Evolutionary conservation across 257 asterid species (phyloP), one percentile per base, ranked within the genome.

Genomic region (Capsicum pubescens): DNA sequence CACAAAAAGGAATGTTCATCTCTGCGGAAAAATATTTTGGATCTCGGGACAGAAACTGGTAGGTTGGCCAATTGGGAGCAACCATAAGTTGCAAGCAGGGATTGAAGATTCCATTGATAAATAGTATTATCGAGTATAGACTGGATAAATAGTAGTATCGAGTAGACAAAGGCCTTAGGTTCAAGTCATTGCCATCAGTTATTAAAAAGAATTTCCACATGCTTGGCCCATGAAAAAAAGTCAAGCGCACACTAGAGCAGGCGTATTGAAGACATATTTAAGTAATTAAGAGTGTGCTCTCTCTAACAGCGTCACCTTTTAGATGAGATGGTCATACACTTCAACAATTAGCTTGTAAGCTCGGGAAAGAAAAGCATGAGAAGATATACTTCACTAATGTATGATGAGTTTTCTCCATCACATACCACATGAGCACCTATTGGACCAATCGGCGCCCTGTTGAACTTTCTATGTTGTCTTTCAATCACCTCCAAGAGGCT

Each of bases 341-440:
- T 69, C 78, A 69, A 4, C 32, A 69, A n/a, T 44, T 67, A 67
- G n/a, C 59, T 46, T 19, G 80, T 72, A 72, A 76, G 14, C 82
- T 55, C 52, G 5, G 32, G 3, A 5, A 55, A 77, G 14, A 77
- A 61, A 64, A 76, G 19, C 82, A 85, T 2, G 46, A 57, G 56
- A 8, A 61, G 76, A 84, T 48, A 87, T 66, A n/a, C 48, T 57
- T 21, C 35, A 74, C 11, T 4, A 72, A 56, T 61, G 84, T 77
- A 82, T 16, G 44, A 61, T 57, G 35, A 72, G 42, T 56, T 52
- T 77, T 77, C 55, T 67, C 16, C 50, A 72, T 84, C 87, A 60
- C 82, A 89, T 92, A 95, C 99, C 98, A 96, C 88, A 88, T 94
- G 99, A 79, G 94, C 92, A 39, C 99, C 99, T 76, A 96, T 87